Conservation (phyloP, 257 asterid species). For the Pogostemon cablin region DNA sequence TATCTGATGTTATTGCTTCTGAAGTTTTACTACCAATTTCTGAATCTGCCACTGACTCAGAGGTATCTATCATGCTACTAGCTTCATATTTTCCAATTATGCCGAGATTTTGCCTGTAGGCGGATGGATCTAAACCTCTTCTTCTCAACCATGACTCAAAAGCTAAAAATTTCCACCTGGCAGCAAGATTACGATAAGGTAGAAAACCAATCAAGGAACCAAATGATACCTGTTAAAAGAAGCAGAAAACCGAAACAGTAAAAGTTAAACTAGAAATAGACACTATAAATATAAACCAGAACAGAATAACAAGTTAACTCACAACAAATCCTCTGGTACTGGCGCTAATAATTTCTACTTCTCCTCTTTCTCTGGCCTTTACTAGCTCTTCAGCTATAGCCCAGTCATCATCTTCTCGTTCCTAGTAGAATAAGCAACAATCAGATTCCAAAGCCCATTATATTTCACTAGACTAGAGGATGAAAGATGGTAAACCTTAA, state of each 20-base stretch:
- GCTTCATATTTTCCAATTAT: slow-evolving; percentile 70
- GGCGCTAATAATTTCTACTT: slow-evolving; percentile 79
- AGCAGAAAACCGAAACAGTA: slow-evolving; percentile 29
- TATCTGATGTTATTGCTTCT: slow-evolving; percentile 57
- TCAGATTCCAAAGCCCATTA: slow-evolving; percentile 34
- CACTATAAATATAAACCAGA: slow-evolving; percentile 27
- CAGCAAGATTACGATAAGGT: slow-evolving; percentile 90
- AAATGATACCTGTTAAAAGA: slow-evolving; percentile 69
- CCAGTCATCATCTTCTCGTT: slow-evolving; percentile 81
- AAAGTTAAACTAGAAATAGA: slow-evolving; percentile 19
- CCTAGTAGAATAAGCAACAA: slow-evolving; percentile 49
- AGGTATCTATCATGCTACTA: slow-evolving; percentile 41
- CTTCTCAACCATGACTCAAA: slow-evolving; percentile 96
- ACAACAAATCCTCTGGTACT: slow-evolving; percentile 91
- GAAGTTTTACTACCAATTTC: slow-evolving; percentile 42
- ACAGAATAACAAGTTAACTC: slow-evolving; percentile 40
- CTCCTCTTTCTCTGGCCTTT: slow-evolving; percentile 68
- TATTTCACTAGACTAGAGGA: background rate
- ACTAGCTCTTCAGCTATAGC: slow-evolving; percentile 67
- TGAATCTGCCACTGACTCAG: slow-evolving; percentile 42
- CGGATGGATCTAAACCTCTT: slow-evolving; percentile 81
- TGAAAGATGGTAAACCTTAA: slow-evolving; percentile 53
- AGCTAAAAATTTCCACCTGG: slow-evolving; percentile 92
- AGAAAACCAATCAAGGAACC: slow-evolving; percentile 91
- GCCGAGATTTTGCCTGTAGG: slow-evolving; percentile 77